A percentile compares a stretch with the other conserved stretches of the same genome.
phyloP scores from a whole-genome alignment of 805 yeast species.

The Ogataea saltuana region DNA sequence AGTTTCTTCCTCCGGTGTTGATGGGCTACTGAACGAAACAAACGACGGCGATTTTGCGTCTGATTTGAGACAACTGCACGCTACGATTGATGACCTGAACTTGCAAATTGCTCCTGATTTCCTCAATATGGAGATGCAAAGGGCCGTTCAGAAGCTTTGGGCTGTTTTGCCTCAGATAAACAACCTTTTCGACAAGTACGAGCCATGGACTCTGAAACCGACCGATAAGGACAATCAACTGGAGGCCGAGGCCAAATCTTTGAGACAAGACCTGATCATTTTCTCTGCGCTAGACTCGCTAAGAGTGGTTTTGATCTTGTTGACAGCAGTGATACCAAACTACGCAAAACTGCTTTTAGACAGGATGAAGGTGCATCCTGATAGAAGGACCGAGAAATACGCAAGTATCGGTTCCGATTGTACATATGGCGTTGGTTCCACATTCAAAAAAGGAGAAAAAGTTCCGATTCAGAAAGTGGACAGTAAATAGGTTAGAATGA shows the following conservation, averaged over 20 bases:
- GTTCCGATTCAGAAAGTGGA: conserved; percentile 35
- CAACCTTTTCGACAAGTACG: conserved; percentile 60
- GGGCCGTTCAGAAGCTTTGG: conserved; percentile 63
- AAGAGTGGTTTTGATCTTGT: conserved; percentile 63
- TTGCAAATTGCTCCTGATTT: conserved; percentile 41
- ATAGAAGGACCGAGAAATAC: conserved; percentile 43
- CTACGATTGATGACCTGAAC: conserved; percentile 14
- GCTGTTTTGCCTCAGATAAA: conserved; percentile 59
- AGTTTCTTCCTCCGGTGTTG: conserved; percentile 28
- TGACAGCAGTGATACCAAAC: conserved; percentile 73
- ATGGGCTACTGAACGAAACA: conserved; percentile 21
- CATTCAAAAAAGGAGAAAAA: conserved; percentile 33
- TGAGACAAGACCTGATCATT: conserved; percentile 54
- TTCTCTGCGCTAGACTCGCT: conserved; percentile 68
- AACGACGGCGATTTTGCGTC: conserved; percentile 18
- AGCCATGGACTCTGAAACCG: conserved; percentile 69
- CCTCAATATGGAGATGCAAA: conserved; percentile 50
- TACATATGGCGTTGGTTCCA: conserved; percentile 55
- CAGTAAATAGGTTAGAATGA: conserved; percentile 3
- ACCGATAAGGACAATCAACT: conserved; percentile 17
- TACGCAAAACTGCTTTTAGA: conserved; percentile 59
- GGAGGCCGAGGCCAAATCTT: not conserved
- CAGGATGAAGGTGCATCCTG: conserved; percentile 54
- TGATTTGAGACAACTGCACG: conserved; percentile 29
- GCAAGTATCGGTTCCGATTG: conserved; percentile 59